phyloP scores from a whole-genome alignment of 2,329 filamentous ascomycete genomes.

The Podosphaera xanthii region DNA sequence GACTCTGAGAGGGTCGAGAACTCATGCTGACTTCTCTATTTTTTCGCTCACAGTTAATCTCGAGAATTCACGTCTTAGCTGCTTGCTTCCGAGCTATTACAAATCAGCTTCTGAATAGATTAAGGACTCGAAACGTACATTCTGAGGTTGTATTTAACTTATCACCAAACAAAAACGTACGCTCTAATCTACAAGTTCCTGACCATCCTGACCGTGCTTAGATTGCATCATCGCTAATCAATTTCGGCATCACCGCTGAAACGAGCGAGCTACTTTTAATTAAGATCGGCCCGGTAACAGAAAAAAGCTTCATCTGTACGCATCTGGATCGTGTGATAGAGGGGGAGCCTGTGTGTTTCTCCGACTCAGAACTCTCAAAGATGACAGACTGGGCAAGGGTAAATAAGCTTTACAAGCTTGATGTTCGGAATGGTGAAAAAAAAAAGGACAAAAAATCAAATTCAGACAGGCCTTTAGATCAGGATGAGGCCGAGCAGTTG shows the following conservation, averaged over 20 bases:
- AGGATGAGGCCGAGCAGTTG: conserved; percentile 40
- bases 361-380: background rate
- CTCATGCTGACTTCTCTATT: background rate
- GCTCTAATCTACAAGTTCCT: conserved; percentile 3
- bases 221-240: background rate
- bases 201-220: background rate
- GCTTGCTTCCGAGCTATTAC: conserved; percentile 28
- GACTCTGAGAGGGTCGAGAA: too few species aligned
- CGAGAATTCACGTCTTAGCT: conserved; percentile 23
- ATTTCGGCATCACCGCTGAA: background rate
- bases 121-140: conserved; percentile 29
- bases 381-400: background rate
- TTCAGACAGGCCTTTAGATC: conserved; percentile 17
- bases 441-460: conserved; percentile 4
- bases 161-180: conserved; percentile 30
- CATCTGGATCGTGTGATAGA: background rate
- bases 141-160: conserved; percentile 32
- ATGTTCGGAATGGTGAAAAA: background rate
- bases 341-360: background rate
- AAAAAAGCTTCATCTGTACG: background rate
- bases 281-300: background rate
- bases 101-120: conserved; percentile 19
- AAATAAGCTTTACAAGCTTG: background rate
- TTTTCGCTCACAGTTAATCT: conserved; percentile 20
- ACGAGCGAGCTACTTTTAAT: background rate